Base-by-base conservation (phyloP, 2,329 filamentous ascomycete genomes). In the Fusarium continuum region DNA sequence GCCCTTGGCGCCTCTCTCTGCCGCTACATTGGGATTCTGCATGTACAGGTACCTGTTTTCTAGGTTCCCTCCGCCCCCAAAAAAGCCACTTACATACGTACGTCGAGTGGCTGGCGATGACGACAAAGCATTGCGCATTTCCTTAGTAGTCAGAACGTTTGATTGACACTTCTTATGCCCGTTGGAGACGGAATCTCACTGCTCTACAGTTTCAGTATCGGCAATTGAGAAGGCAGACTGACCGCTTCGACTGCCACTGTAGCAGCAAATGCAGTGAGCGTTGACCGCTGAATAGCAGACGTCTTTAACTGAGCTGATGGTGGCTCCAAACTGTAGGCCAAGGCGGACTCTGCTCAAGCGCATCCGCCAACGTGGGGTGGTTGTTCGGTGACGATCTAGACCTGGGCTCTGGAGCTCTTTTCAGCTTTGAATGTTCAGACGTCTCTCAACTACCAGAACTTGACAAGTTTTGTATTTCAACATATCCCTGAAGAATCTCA, bases 51-150 rank as follows among this genome's bases (percentile, higher is more conserved):
- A 65, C 61, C n/a, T n/a, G n/a, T n/a, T n/a, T 55, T 60, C 10
- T 22, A 20, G 4, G 7, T 28, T 8, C 11, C 43, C 43, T 50
- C 40, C 40, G 53, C 54, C 60, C 55, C 55, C 44, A 28, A 48
- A 34, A 44, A 64, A 60, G 61, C 62, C 58, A 65, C 57, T 50
- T 48, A 50, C 52, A 56, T 48, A 62, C 59, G 52, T 44, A 51
- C 29, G 19, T 44, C 16, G 34, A 52, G 47, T 40, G 29, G 54
- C 49, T 28, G 38, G 48, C 20, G 59, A 66, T 64, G 62, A 66
- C 57, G 62, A 65, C 64, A 25, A 60, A 58, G 63, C 61, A 51
- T 54, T 58, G 56, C 46, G 51, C 48, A 60, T 46, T 17, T 47
- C 40, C 23, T 45, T n/a, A n/a, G n/a, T n/a, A 50, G 47, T 8